Base-by-base conservation (phyloP, 164 flowering plant genomes). In the Magnolia kwangsiensis region DNA sequence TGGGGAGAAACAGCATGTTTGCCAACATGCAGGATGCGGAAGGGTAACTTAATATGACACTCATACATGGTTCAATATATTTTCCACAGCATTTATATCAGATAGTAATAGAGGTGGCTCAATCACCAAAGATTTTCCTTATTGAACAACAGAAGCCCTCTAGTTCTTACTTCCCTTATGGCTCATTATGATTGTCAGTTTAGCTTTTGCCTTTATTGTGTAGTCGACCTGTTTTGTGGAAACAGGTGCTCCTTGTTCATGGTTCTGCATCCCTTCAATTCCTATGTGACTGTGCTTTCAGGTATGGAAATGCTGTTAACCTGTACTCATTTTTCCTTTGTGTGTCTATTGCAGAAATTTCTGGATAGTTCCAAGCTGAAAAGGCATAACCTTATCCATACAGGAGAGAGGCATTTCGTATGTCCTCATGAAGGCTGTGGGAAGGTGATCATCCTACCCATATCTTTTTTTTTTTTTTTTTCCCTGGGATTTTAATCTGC, bases 391-490 rank as follows among this genome's bases (percentile, higher is more conserved):
- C 93, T 95, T 73, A 93, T 90, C 84, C 99, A 95, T 82, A 95
- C 99, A 63, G 99, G 99, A 72, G 98, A 92, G 81, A 90, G 98
- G 84, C 86, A 87, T 81, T 95, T 85, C 81, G 82, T 89, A 8
- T 95, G 99, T 74, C 92, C 97, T 80, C 88, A 89, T 89, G 97
- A 92, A 89, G 98, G 98, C 77, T 95, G 99, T 84, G 99, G 99
- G 59, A 95, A 95, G 98, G 99, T 95, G 83, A 86, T 77, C 18
- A 71, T 58, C 79, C 76, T 77, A 14, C 75, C 78, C 64, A 13
- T 27, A 50, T 9, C 63, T 65, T 37, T 59, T 51, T 27, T 24
- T 24, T 24, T 24, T 24, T 24, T 24, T 24, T 55, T 63, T 19
- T 9, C 8, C 50, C 67, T 75, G 45, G 31, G 7, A 23, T 29